Conservation (phyloP, 345 rosid species). For the Moringa oleifera region DNA sequence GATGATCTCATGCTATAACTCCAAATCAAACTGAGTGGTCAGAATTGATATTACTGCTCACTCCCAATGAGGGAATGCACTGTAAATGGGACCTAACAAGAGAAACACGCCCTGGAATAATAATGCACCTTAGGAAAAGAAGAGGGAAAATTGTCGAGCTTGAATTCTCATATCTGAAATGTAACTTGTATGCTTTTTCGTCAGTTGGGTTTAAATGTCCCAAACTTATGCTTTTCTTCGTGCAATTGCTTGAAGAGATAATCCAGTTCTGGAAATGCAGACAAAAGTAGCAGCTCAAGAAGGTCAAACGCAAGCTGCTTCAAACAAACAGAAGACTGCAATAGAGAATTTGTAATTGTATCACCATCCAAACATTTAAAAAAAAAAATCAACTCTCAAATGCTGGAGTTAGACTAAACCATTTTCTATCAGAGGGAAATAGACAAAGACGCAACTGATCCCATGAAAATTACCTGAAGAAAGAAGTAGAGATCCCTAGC, state of each 20-base stretch:
- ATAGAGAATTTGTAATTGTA: slow-evolving; percentile 11
- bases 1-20: too few relatives aligned
- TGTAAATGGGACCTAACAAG: background rate
- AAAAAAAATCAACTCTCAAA: background rate
- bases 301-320: slow-evolving; percentile 76
- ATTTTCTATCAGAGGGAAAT: background rate
- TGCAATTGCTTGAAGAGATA: slow-evolving; percentile 54
- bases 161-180: background rate
- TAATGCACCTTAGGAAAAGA: slow-evolving; percentile 11
- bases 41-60: slow-evolving; percentile 9
- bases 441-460: background rate
- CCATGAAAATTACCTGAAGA: slow-evolving; percentile 61
- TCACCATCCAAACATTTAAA: background rate
- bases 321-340: slow-evolving; percentile 78
- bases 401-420: background rate
- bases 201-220: slow-evolving; percentile 44
- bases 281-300: slow-evolving; percentile 61
- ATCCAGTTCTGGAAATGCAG: slow-evolving; percentile 82
- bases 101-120: slow-evolving; percentile 2
- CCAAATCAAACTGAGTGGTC: too few relatives aligned
- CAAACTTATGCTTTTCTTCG: slow-evolving; percentile 69
- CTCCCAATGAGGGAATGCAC: background rate
- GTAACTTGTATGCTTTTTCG: background rate
- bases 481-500: slow-evolving; percentile 91
- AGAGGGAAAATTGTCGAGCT: background rate